Percentiles rank a stretch among this genome's conserved stretches.
Conservation (phyloP, 2,329 filamentous ascomycete species). For the Cytospora piceae region DNA sequence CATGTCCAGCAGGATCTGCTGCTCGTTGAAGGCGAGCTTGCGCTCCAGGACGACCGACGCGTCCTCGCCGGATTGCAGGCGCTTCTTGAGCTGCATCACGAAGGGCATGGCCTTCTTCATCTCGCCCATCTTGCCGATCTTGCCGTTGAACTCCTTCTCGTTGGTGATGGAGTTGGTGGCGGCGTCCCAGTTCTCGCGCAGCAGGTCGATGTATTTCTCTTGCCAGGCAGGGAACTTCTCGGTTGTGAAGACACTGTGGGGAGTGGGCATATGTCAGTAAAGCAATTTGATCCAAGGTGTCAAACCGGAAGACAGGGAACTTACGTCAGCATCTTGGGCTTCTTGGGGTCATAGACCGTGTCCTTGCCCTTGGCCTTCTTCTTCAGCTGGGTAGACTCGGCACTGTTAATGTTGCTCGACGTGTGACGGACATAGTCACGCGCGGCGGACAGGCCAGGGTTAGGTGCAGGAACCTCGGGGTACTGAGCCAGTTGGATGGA, state of each 20-base stretch:
- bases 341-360: slow-evolving; percentile 82
- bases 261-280: slow-evolving; percentile 11
- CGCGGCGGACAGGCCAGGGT: slow-evolving; percentile 73
- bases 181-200: slow-evolving; percentile 71
- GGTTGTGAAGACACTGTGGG: slow-evolving; percentile 68
- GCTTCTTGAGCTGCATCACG: slow-evolving; percentile 83
- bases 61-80: slow-evolving; percentile 72
- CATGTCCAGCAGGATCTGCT: slow-evolving; percentile 76
- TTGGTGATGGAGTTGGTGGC: slow-evolving; percentile 63
- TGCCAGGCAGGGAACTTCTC: slow-evolving; percentile 88
- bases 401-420: slow-evolving; percentile 80
- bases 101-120: slow-evolving; percentile 99
- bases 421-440: slow-evolving; percentile 69
- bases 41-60: slow-evolving; percentile 74
- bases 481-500: slow-evolving; percentile 81
- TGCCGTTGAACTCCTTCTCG: slow-evolving; percentile 78
- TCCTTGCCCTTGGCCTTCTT: slow-evolving; percentile 93
- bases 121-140: slow-evolving; percentile 81
- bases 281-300: neutral
- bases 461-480: slow-evolving; percentile 69
- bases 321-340: slow-evolving; percentile 81
- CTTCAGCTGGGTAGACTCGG: slow-evolving; percentile 82
- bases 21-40: slow-evolving; percentile 86
- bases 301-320: neutral
- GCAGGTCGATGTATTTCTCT: slow-evolving; percentile 81